These are phyloP conservation scores for Pythium rhizo-oryzae DNA, from an alignment of 352 stramenopile species.

Conservation along the genomic window DNA sequence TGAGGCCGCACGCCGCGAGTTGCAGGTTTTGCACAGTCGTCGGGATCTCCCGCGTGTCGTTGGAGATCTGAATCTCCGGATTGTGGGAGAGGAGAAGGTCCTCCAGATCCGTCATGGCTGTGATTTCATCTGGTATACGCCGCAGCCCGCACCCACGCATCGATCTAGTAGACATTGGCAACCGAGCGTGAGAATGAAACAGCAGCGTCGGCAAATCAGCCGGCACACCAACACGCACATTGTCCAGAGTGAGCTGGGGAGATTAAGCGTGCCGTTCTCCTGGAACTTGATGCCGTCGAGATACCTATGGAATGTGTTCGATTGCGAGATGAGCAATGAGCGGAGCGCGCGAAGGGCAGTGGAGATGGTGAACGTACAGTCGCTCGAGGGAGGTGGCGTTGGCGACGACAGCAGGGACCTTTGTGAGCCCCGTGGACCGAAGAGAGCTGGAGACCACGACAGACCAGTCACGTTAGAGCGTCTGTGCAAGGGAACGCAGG, in stretches of 20 bases:
- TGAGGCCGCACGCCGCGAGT: conserved; percentile 16
- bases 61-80: not conserved
- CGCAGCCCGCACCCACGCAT: conserved; percentile 13
- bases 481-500: too few species aligned
- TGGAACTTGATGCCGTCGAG: conserved; percentile 16
- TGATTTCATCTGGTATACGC: conserved; percentile 3
- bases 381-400: not conserved
- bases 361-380: not conserved
- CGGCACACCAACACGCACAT: conserved; percentile 10
- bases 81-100: conserved; percentile 25
- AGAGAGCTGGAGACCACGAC: conserved; percentile 5
- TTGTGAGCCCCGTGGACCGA: not conserved
- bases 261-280: not conserved
- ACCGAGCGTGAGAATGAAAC: not conserved
- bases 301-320: not conserved
- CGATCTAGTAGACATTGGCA: conserved; percentile 12
- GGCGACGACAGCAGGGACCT: not conserved
- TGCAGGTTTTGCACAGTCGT: conserved; percentile 1
- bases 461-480: not conserved
- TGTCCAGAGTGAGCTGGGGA: not conserved
- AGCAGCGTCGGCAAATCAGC: too few species aligned
- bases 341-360: too few species aligned
- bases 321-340: too few species aligned
- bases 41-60: not conserved
- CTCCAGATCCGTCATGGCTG: not conserved